Evolutionary conservation across 2,329 filamentous ascomycete genomes (phyloP).

Genomic region (Fulvia fulva): DNA sequence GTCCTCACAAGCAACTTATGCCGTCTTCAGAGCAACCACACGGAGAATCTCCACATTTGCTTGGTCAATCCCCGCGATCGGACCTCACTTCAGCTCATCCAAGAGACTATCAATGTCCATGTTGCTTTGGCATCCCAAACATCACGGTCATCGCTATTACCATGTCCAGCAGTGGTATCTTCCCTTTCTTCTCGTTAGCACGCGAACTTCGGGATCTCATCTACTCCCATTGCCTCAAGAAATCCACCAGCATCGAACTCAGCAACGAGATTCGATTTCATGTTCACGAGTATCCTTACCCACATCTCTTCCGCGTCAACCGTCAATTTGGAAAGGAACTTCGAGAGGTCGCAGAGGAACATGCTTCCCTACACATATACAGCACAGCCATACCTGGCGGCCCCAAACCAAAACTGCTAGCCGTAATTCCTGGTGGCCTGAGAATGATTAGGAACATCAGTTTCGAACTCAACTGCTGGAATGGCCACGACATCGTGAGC

Average conservation of each 20-base stretch:
- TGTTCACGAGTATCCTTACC: neutral
- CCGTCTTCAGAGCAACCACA: too few species aligned
- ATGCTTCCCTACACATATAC: constrained; percentile 1
- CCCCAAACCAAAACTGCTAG: neutral
- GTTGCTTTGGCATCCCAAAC: too few species aligned
- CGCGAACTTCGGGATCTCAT: constrained; percentile 13
- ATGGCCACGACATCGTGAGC: too few species aligned
- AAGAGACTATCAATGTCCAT: too few species aligned
- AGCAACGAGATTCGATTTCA: neutral
- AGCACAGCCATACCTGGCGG: neutral
- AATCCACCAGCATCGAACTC: neutral
- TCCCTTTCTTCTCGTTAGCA: constrained; percentile 9
- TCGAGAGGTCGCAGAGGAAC: neutral
- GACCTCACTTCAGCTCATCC: neutral
- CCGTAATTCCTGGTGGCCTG: too few species aligned
- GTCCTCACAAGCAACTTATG: too few species aligned
- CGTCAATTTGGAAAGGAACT: constrained; percentile 8
- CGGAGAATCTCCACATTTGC: too few species aligned
- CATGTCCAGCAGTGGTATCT: neutral
- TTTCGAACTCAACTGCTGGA: too few species aligned
- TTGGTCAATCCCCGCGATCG: too few species aligned
- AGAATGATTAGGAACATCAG: too few species aligned
- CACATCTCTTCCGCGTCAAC: constrained; percentile 4
- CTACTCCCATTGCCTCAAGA: constrained; percentile 3
- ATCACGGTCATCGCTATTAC: neutral